Percentiles rank a stretch among this genome's conserved stretches.
These are phyloP conservation scores for Tausonia pullulans DNA, from an alignment of 1,284 basidiomycete species.

Conservation along the genomic window DNA sequence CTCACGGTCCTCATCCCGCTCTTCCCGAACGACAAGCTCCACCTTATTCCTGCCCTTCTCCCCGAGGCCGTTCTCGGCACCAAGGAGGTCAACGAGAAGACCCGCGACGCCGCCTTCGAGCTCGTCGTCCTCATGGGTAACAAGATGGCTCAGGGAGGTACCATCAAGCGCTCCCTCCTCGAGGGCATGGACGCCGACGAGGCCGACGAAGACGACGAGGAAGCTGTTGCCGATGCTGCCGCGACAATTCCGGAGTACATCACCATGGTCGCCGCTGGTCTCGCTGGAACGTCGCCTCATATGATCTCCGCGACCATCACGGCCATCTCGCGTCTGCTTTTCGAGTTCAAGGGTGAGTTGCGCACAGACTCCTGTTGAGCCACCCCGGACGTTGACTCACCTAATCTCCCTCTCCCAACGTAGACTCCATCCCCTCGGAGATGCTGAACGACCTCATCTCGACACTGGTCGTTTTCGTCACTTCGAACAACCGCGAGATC, in stretches of 20 bases:
- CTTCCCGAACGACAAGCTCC: slow-evolving; percentile 61
- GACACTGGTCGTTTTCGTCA: slow-evolving; percentile 80
- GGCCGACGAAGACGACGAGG: slow-evolving; percentile 14
- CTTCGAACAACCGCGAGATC: slow-evolving; percentile 91
- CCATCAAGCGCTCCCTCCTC: slow-evolving; percentile 63
- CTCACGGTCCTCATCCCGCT: slow-evolving; percentile 59
- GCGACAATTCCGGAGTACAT: slow-evolving; percentile 87
- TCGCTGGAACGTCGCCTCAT: slow-evolving; percentile 86
- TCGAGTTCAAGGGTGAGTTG: slow-evolving; percentile 80
- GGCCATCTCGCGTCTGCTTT: slow-evolving; percentile 81
- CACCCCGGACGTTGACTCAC: not conserved
- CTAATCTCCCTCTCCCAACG: not conserved
- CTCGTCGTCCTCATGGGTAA: slow-evolving; percentile 81
- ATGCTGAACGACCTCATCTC: slow-evolving; percentile 78
- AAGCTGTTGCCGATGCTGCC: slow-evolving; percentile 21
- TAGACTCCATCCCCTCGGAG: slow-evolving; percentile 58
- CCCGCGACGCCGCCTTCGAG: slow-evolving; percentile 80
- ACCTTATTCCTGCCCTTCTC: slow-evolving; percentile 77
- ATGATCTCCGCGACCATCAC: slow-evolving; percentile 98
- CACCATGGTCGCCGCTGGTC: slow-evolving; percentile 92
- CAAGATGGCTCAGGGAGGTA: slow-evolving; percentile 82
- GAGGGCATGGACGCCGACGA: slow-evolving; percentile 63
- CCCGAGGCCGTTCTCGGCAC: slow-evolving; percentile 96
- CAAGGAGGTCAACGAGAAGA: slow-evolving; percentile 93
- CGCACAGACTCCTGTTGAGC: not conserved